Base-by-base conservation (phyloP, 2,329 filamentous ascomycete species). In the Ilyonectria mors-panacis region DNA sequence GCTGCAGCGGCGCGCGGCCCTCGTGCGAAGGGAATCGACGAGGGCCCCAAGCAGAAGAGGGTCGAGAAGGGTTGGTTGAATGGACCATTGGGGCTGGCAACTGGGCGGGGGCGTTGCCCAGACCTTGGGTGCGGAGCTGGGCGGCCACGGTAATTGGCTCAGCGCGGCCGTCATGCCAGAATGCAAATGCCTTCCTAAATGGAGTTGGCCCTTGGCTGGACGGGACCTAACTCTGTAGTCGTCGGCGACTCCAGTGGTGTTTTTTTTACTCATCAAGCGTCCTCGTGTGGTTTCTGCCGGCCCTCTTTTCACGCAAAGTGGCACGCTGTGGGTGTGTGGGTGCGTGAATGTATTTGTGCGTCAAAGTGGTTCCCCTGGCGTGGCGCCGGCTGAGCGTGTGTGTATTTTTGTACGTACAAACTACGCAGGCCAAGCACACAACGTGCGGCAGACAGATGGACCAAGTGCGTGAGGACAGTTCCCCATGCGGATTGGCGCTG, bases 91-190 rank as follows among this genome's bases (percentile, higher is more conserved):
- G 17, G 48, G n/a, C 19, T 45, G 19, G 54, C 35, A 28, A 26
- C 28, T 35, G 45, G 39, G 53, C 26, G 30, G 58, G 63, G 63
- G 64, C 61, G 65, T 63, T 66, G 72, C 70, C 70, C 65, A 74
- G 73, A 68, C 71, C 63, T 68, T 54, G 55, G 63, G 54, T 67
- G 70, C 70, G 67, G 71, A 67, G 67, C 66, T 51, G 69, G 69
- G 59, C 54, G 53, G 45, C 37, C 33, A 23, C 15, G 28, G 26
- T 35, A 47, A 74, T 75, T 75, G 72, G 72, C 51, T 59, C 48
- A 56, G 58, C 44, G 23, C 48, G 45, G 37, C 28, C 42, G 54
- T 51, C 70, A 73, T 75, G 71, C 70, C 73, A 75, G 65, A 70
- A 64, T 70, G 70, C 58, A 63, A 54, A 60, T 66, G 63, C 62